phyloP scores from a whole-genome alignment of 2,329 filamentous ascomycete genomes.

The Ramularia endophylla region DNA sequence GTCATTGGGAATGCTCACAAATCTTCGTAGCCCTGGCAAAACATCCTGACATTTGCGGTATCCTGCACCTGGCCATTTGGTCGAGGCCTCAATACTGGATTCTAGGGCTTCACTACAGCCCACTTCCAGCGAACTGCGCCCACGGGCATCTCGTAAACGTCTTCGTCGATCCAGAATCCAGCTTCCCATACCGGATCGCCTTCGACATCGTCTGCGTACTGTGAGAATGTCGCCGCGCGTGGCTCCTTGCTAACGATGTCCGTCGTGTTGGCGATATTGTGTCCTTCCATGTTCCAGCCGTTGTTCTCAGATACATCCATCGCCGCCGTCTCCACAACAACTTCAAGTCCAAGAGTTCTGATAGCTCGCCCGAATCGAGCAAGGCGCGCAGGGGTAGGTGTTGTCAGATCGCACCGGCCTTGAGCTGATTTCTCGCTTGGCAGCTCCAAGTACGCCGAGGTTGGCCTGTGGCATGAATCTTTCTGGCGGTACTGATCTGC shows the following conservation, averaged over 20 bases:
- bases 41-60: no score
- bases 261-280: background rate
- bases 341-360: background rate
- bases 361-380: background rate
- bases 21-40: no score
- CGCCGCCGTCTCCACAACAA: background rate
- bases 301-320: background rate
- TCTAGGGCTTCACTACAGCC: background rate
- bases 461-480: background rate
- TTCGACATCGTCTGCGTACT: background rate
- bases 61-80: no score
- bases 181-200: background rate
- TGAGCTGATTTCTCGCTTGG: background rate
- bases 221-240: background rate
- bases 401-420: background rate
- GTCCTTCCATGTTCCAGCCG: background rate
- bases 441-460: background rate
- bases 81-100: no score
- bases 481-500: background rate
- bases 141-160: background rate
- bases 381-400: background rate
- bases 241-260: background rate
- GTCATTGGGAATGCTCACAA: no score
- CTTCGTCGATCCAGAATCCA: background rate
- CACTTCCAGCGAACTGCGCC: background rate